Evolutionary conservation across 352 stramenopile genomes (phyloP), one percentile per base, ranked within the genome.

Genomic region (Globisporangium orthogonon): DNA sequence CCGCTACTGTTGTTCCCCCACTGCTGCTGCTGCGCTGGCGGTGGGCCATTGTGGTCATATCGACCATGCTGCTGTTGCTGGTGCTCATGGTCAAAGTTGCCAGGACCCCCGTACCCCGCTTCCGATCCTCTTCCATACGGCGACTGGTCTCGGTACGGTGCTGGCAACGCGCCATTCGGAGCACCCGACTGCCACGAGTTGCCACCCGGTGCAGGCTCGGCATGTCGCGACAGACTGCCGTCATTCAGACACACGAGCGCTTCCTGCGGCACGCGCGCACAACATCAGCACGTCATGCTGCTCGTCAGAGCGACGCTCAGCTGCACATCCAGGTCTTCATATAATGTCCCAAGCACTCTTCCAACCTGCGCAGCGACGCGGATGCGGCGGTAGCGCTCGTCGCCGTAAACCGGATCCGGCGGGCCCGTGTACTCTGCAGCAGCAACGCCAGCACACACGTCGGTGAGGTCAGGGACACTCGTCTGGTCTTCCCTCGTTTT

Each of bases 321-420:
- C 37, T 35, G 17, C 15, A 3, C 10, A 37, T 23, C 23, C 33
- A 40, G 18, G 35, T 7, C 40, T 17, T n/a, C 13, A 23, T 7
- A 43, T 37, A 47, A 23, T 23, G 4, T 11, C 13, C 11, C 2
- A 50, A n/a, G 23, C 23, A 43, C 35, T 60, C 17, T 52, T 50
- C 14, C 15, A 48, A 89, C 79, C 71, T 93, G 82, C 15, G 77
- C 72, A 31, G 83, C 78, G 15, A 90, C 82, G 14, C 84, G 79
- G 61, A 94, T 89, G n/a, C 83, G 84, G 29, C 84, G 82, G 61
- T 89, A 89, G 56, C 87, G 86, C 58, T 94, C 84, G 46, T 94
- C 83, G 31, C 82, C 82, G 59, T 88, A 88, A 39, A 89, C 72
- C 10, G 84, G 80, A 63, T 94, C 84, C 18, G 74, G 73, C 7